Evolutionary conservation across 352 stramenopile species (phyloP).

Genomic region (Globisporangium recalcitrans): DNA sequence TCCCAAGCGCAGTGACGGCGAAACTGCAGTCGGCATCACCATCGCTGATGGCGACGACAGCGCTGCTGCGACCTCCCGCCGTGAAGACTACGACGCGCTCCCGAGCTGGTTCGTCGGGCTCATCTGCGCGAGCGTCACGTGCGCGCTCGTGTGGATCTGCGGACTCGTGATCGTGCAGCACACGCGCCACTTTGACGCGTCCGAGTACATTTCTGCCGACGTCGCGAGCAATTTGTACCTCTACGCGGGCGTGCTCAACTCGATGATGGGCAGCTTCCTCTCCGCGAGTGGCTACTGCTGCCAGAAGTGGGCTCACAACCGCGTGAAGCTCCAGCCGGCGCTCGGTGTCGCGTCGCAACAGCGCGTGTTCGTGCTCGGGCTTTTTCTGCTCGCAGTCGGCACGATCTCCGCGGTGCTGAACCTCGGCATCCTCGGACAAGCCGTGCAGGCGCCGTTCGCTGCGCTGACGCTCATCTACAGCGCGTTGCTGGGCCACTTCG

Average conservation of each 20-base stretch:
- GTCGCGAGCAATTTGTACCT: slow-evolving; percentile 31
- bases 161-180: slow-evolving; percentile 39
- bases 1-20: not conserved
- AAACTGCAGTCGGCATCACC: not conserved
- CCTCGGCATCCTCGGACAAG: slow-evolving; percentile 66
- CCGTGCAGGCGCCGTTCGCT: slow-evolving; percentile 73
- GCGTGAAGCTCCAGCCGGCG: slow-evolving; percentile 39
- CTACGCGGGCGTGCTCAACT: slow-evolving; percentile 72
- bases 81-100: slow-evolving; percentile 17
- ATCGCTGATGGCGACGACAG: not conserved
- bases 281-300: slow-evolving; percentile 79
- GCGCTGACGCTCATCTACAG: slow-evolving; percentile 80
- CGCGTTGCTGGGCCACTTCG: slow-evolving; percentile 57
- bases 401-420: slow-evolving; percentile 71
- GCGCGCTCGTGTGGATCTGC: slow-evolving; percentile 44
- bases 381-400: slow-evolving; percentile 57
- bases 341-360: slow-evolving; percentile 61
- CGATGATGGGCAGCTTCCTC: slow-evolving; percentile 66
- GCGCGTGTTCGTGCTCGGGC: slow-evolving; percentile 42
- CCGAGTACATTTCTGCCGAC: slow-evolving; percentile 16
- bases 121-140: slow-evolving; percentile 33
- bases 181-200: slow-evolving; percentile 22
- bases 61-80: not conserved
- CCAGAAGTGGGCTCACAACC: slow-evolving; percentile 67
- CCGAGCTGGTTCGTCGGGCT: slow-evolving; percentile 52